Base-by-base conservation (phyloP, 306 rosid genomes). In the Castanopsis chinensis region DNA sequence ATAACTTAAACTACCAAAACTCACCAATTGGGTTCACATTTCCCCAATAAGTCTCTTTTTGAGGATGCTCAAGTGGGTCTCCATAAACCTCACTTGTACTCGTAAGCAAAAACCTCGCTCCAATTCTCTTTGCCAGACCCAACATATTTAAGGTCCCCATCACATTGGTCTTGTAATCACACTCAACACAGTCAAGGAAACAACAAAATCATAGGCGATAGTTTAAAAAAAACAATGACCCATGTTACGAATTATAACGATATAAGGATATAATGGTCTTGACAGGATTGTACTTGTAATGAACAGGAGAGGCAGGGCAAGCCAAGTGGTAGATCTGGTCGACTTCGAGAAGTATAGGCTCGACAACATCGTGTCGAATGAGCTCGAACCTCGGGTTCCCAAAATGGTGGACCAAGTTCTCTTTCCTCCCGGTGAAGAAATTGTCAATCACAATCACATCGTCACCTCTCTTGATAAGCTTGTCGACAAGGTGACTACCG, bases 81-180 rank as follows among this genome's bases (percentile, higher is more conserved):
- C 98, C 99, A 52, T 95, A 92, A 20, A 95, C 99, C 91, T 95
- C 99, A 82, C 98, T 95, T 2, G 99, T 95, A 79, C 99, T 95
- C 0, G 99, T 95, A 7, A 95, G 92, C 80, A 95, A 82, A 87
- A 95, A 95, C 87, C 96, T 86, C 0, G 99, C 99, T 61, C 98
- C 99, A 74, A 95, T 90, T 76, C 99, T 83, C 94, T 92, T 95
- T 1, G 99, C 99, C 76, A 95, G 91, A 25, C 99, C 99, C 81
- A 95, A 55, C 99, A 95, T 95, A 76, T 95, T 95, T 67, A 95
- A 90, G 1, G 98, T 95, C 25, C 99, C 98, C 99, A 95, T 92
- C 83, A 95, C 99, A 89, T 95, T 95, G 18, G 99, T 95, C 99
- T 95, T 95, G 99, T 95, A 84, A 80, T 76, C 73, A 49, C 59